phyloP scores from a whole-genome alignment of 129 eudicot species.

The Ambrosia artemisiifolia region DNA sequence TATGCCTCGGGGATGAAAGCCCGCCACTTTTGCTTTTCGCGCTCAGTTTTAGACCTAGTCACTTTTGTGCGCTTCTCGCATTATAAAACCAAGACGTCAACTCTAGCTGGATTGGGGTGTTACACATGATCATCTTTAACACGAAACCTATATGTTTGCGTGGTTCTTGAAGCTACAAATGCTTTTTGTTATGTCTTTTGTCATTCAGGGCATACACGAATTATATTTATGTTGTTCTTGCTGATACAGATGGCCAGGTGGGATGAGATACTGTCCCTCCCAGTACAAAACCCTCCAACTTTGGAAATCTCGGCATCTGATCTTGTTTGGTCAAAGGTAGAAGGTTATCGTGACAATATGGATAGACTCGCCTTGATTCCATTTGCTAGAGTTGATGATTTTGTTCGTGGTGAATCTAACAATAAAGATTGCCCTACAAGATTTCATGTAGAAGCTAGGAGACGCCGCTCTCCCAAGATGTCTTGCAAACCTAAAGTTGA shows the following conservation, averaged over 20 bases:
- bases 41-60: too few species aligned
- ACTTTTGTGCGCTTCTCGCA: too few species aligned
- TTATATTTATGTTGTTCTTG: not conserved
- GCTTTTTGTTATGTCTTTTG: not conserved
- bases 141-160: not conserved
- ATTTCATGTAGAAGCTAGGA: slow-evolving; percentile 91
- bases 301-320: slow-evolving; percentile 72
- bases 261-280: slow-evolving; percentile 86
- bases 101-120: not conserved
- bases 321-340: slow-evolving; percentile 81
- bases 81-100: too few species aligned
- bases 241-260: slow-evolving; percentile 78
- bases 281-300: slow-evolving; percentile 87
- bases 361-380: slow-evolving; percentile 86
- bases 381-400: slow-evolving; percentile 71
- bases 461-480: slow-evolving; percentile 53
- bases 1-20: too few species aligned
- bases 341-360: slow-evolving; percentile 84
- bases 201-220: too few species aligned
- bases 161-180: not conserved
- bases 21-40: too few species aligned
- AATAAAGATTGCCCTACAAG: slow-evolving; percentile 88
- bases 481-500: slow-evolving; percentile 83
- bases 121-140: not conserved
- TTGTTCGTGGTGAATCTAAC: slow-evolving; percentile 74